Percentiles rank a stretch among this genome's conserved stretches.
These are phyloP conservation scores for Ganoderma multipileum DNA, from an alignment of 1,284 basidiomycete species.

Conservation along the genomic window DNA sequence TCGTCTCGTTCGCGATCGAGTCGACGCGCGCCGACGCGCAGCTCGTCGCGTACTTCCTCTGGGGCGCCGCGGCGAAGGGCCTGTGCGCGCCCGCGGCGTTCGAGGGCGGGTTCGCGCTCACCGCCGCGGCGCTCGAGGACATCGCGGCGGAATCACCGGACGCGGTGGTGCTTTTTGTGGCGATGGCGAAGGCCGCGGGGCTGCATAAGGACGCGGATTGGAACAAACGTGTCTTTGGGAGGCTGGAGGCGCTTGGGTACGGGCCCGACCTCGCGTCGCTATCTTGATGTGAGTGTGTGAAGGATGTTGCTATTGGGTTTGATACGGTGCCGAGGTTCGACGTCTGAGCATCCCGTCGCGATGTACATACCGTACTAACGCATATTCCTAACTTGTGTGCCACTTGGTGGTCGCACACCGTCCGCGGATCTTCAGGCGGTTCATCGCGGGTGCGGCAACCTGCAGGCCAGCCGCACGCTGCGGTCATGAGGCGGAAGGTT, in stretches of 20 bases:
- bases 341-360: background rate
- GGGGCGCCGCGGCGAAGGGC: constrained; percentile 56
- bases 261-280: background rate
- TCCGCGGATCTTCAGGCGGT: background rate
- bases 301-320: background rate
- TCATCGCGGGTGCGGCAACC: background rate
- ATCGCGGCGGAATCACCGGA: constrained; percentile 89
- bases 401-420: background rate
- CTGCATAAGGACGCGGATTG: background rate
- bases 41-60: constrained; percentile 74
- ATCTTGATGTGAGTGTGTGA: background rate
- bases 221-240: background rate
- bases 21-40: constrained; percentile 80
- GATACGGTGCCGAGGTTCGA: background rate
- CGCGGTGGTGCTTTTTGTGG: constrained; percentile 65
- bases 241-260: background rate
- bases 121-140: constrained; percentile 83
- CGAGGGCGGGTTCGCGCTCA: constrained; percentile 67
- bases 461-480: too few relatives aligned
- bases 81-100: constrained; percentile 61
- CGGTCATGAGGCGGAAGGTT: background rate
- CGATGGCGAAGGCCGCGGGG: constrained; percentile 57
- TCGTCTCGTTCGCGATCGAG: constrained; percentile 73
- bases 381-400: background rate
- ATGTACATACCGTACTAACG: background rate